These are phyloP conservation scores for Ceratocystis variospora DNA, from an alignment of 2,329 filamentous ascomycete genomes.

Conservation along the genomic window DNA sequence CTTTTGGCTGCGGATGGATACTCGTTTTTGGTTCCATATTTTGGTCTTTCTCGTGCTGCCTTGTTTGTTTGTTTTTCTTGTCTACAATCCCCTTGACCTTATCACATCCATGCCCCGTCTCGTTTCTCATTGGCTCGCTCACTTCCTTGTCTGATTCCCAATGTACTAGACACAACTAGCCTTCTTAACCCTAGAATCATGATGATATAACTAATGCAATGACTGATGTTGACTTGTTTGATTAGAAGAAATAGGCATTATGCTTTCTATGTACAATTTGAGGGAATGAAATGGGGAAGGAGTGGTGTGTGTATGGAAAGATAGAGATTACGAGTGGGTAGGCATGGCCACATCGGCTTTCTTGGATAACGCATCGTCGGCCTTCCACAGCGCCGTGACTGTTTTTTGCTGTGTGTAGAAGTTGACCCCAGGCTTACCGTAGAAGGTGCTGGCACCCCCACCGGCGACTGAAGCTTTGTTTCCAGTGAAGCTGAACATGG, in stretches of 20 bases:
- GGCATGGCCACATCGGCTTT: conserved; percentile 89
- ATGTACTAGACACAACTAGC: neutral
- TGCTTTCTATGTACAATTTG: conserved; percentile 6
- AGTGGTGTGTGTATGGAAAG: neutral
- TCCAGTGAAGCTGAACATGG: conserved; percentile 59
- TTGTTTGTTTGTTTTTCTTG: neutral
- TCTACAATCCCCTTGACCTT: neutral
- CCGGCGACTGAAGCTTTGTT: conserved; percentile 88
- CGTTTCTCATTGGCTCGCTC: neutral
- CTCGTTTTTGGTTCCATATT: neutral
- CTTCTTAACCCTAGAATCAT: neutral
- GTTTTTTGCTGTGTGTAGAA: conserved; percentile 99
- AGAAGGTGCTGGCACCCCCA: conserved; percentile 85
- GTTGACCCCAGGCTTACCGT: conserved; percentile 78
- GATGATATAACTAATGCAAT: neutral
- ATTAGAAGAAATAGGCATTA: neutral
- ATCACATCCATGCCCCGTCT: neutral
- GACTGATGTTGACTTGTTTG: neutral
- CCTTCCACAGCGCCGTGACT: conserved; percentile 72
- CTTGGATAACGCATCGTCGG: conserved; percentile 48
- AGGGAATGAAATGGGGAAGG: neutral
- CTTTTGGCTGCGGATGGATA: neutral
- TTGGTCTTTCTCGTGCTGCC: conserved; percentile 5
- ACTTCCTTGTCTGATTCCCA: neutral
- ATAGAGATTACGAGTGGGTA: conserved; percentile 23